These are phyloP conservation scores for Epichloe typhina DNA, from an alignment of 2,329 filamentous ascomycete species.

Conservation along the genomic window DNA sequence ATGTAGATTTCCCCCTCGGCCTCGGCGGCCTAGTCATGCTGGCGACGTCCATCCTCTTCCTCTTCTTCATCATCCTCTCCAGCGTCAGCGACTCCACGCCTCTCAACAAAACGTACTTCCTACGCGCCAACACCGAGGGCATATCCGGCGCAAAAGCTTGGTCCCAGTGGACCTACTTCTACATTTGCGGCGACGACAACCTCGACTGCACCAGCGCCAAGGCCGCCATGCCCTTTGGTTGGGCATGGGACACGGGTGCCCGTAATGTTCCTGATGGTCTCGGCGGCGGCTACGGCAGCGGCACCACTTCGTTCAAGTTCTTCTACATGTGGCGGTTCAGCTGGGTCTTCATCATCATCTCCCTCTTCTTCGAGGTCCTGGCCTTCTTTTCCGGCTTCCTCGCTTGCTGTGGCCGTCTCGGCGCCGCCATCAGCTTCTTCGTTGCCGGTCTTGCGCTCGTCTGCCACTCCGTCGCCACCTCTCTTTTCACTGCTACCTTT, in stretches of 20 bases:
- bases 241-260: conserved; percentile 46
- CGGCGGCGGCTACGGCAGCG: conserved; percentile 36
- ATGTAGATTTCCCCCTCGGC: conserved; percentile 27
- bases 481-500: conserved; percentile 63
- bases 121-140: conserved; percentile 61
- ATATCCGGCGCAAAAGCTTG: conserved; percentile 54
- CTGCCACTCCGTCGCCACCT: conserved; percentile 52
- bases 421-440: conserved; percentile 51
- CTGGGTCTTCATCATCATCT: conserved; percentile 82
- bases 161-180: conserved; percentile 86
- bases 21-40: conserved; percentile 34
- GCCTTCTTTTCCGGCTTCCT: conserved; percentile 57
- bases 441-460: conserved; percentile 48
- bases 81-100: conserved; percentile 36
- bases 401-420: conserved; percentile 58
- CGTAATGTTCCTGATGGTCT: conserved; percentile 29
- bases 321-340: conserved; percentile 84
- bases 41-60: conserved; percentile 36
- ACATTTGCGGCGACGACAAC: conserved; percentile 56
- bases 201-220: conserved; percentile 50
- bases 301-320: conserved; percentile 47
- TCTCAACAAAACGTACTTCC: conserved; percentile 71
- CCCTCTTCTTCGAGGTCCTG: conserved; percentile 61
- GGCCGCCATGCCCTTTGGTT: conserved; percentile 57
- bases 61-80: conserved; percentile 47